Percentiles rank a stretch among this genome's conserved stretches.
These are phyloP conservation scores for Parsonsia alboflavescens DNA, from an alignment of 257 asterid species.

Conservation along the genomic window DNA sequence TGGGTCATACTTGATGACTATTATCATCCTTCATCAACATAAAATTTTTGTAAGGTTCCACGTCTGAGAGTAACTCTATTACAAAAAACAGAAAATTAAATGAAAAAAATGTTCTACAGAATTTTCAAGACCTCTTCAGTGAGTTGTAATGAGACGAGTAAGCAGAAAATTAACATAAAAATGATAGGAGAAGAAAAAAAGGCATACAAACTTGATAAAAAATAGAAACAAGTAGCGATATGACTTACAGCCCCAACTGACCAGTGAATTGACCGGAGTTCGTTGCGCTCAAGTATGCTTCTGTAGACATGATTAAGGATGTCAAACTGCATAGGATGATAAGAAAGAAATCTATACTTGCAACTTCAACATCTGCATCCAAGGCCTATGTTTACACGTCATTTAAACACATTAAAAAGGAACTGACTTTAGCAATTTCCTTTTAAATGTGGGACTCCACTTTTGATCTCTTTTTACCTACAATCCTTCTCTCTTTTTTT, in stretches of 20 bases:
- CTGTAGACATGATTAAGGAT: slow-evolving; percentile 50
- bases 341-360: neutral
- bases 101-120: neutral
- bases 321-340: neutral
- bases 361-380: neutral
- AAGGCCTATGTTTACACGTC: neutral
- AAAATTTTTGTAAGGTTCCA: neutral
- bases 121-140: neutral
- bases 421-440: neutral
- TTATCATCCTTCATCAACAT: neutral
- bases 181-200: too few relatives aligned
- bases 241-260: slow-evolving; percentile 68
- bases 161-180: neutral
- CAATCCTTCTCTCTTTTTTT: neutral
- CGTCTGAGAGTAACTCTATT: neutral
- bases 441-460: neutral
- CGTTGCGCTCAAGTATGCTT: slow-evolving; percentile 71
- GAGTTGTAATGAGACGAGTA: neutral
- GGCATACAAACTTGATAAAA: too few relatives aligned
- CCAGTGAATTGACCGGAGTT: slow-evolving; percentile 78
- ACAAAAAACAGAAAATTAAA: neutral
- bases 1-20: neutral
- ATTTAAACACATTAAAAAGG: neutral
- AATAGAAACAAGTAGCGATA: neutral
- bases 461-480: neutral